Base-by-base conservation (phyloP, 805 yeast genomes). In the Ogataea minuta region DNA sequence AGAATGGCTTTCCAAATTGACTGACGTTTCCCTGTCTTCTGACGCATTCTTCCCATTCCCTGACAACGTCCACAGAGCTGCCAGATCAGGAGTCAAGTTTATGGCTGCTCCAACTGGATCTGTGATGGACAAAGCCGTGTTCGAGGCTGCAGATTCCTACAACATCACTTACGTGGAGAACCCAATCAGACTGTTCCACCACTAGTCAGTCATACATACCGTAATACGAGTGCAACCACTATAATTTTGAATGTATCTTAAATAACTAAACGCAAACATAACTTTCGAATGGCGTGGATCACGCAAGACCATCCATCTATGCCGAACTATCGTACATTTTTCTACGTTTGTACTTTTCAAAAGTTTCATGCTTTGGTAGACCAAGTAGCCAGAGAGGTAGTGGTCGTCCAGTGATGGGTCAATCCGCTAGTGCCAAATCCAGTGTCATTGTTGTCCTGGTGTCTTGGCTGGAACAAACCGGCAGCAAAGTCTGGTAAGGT, bases 1-100 rank as follows among this genome's bases (percentile, higher is more conserved):
- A 49, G 95, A 85, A 56, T 93, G 98, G 98, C 68, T 84, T 50
- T 56, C 69, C 46, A 79, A 89, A 70, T 76, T 89, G 64, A 77
- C 71, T 44, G 81, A 86, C 55, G 99, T 93, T 41, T 89, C 98
- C 9, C 74, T 90, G 54, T 84, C 96, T 12, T 89, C 97, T 3
- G 99, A 93, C 64, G 99, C 99, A 20, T 93, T 93, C 80, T 93
- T 93, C 95, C 99, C 99, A 69, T 93, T 93, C 93, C 93, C 98
- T 52, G 99, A 93, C 68, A 93, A 93, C 62, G 96, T 93, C 54
- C 89, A 91, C 79, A 81, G 99, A 67, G 98, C 98, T 50, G 96
- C 81, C 36, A 81, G 86, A 74, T 84, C 95, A 13, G 99, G 99
- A 64, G 99, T 90, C 55, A 88, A 87, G 67, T 93, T 72, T 71